Conservation (phyloP, 441 rosid genomes). For the Populus hybrid region DNA sequence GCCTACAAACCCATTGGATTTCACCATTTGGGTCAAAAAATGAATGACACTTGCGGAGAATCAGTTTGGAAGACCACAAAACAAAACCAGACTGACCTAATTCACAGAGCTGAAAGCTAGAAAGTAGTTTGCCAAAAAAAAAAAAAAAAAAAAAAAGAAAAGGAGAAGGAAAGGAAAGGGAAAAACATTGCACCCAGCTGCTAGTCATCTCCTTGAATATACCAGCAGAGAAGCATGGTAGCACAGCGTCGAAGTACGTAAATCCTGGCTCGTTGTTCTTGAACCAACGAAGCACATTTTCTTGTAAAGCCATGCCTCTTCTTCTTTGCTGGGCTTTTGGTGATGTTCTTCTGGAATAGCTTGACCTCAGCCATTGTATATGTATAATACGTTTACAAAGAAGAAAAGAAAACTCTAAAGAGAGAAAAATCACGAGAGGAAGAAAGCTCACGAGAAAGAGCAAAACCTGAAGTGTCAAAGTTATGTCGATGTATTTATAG, state of each 20-base stretch:
- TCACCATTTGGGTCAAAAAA: not conserved
- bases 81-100: not conserved
- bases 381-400: not conserved
- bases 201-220: conserved; percentile 64
- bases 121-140: not conserved
- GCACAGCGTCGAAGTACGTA: conserved; percentile 81
- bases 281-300: conserved; percentile 66
- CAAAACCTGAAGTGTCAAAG: not conserved
- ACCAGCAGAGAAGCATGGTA: conserved; percentile 83
- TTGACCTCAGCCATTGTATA: conserved; percentile 39
- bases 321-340: conserved; percentile 21
- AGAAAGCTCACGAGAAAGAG: not conserved
- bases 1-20: not conserved
- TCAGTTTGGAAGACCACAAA: not conserved
- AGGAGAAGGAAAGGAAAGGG: not conserved
- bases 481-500: not conserved
- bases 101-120: not conserved
- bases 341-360: conserved; percentile 12
- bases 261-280: conserved; percentile 70
- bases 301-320: conserved; percentile 51
- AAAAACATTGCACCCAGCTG: not conserved
- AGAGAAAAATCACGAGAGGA: not conserved
- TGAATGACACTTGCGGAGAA: not conserved
- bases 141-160: not conserved
- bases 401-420: conserved; percentile 17